Conservation (phyloP, 2,329 filamentous ascomycete species). For the Aureobasidium namibiae region DNA sequence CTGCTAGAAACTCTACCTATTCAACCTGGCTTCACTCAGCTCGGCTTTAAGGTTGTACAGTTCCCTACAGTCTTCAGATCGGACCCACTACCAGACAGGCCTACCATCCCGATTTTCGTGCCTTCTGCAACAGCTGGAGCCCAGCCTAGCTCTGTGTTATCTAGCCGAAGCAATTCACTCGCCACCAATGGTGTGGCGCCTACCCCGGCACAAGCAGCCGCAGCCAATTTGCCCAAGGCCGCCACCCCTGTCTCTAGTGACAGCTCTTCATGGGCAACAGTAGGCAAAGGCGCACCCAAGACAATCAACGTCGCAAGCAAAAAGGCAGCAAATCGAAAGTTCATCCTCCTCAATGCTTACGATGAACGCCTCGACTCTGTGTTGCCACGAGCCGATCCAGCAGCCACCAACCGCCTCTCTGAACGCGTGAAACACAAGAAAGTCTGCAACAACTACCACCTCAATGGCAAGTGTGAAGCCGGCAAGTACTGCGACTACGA, state of each 20-base stretch:
- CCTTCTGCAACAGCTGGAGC: not conserved
- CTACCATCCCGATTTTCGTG: not conserved
- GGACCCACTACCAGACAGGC: slow-evolving; percentile 31
- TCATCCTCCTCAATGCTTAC: slow-evolving; percentile 34
- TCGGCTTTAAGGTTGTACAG: slow-evolving; percentile 33
- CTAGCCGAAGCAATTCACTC: not conserved
- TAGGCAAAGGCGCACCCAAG: slow-evolving; percentile 33
- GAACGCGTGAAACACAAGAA: slow-evolving; percentile 25
- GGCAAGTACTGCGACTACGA: slow-evolving; percentile 35
- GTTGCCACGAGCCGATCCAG: slow-evolving; percentile 25
- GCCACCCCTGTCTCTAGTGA: not conserved
- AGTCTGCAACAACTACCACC: slow-evolving; percentile 31
- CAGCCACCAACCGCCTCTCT: slow-evolving; percentile 22
- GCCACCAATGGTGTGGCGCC: not conserved
- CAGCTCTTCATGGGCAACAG: slow-evolving; percentile 29
- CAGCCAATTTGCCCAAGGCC: not conserved
- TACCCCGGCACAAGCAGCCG: not conserved
- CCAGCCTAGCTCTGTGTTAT: slow-evolving; percentile 6
- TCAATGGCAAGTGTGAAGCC: slow-evolving; percentile 31
- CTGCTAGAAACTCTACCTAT: slow-evolving; percentile 37
- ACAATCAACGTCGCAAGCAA: slow-evolving; percentile 31
- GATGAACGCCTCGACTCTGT: slow-evolving; percentile 35
- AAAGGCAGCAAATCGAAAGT: slow-evolving; percentile 25
- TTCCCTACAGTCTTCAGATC: slow-evolving; percentile 36
- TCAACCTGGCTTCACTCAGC: slow-evolving; percentile 32